Conservation (phyloP, 2,329 filamentous ascomycete species). For the Fusarium begoniae region DNA sequence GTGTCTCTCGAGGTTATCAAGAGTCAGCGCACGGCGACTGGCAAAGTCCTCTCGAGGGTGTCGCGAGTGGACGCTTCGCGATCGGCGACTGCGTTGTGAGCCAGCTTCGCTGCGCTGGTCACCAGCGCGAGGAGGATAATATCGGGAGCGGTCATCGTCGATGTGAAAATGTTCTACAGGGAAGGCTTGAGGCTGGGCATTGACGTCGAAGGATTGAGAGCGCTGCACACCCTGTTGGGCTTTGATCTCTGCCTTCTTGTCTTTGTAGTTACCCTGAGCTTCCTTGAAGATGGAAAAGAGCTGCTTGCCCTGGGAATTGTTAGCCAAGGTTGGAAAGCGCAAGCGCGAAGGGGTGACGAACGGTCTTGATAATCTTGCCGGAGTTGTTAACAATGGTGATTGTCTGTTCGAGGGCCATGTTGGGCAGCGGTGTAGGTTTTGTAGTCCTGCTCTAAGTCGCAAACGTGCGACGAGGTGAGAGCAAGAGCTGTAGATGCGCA, state of each 20-base stretch:
- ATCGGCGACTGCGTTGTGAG: conserved; percentile 54
- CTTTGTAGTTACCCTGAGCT: conserved; percentile 85
- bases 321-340: conserved; percentile 2
- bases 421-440: conserved; percentile 33
- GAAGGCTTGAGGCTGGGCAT: conserved; percentile 39
- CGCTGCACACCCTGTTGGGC: conserved; percentile 69
- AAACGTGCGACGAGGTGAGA: background rate
- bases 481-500: background rate
- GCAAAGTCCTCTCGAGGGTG: conserved; percentile 45
- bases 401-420: conserved; percentile 69
- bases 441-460: conserved; percentile 12
- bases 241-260: conserved; percentile 85
- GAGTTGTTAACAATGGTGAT: conserved; percentile 91
- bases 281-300: conserved; percentile 91
- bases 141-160: conserved; percentile 47
- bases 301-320: conserved; percentile 78
- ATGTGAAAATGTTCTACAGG: conserved; percentile 24
- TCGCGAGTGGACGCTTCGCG: conserved; percentile 46
- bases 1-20: conserved; percentile 61
- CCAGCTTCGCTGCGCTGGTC: conserved; percentile 51
- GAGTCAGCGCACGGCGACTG: conserved; percentile 57
- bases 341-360: conserved; percentile 56
- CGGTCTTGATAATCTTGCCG: conserved; percentile 89
- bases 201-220: conserved; percentile 65
- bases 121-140: conserved; percentile 48